Evolutionary conservation across 768 basidiomycete genomes (phyloP), one percentile per base, ranked within the genome.

Genomic region (Pleurotus cornucopiae): DNA sequence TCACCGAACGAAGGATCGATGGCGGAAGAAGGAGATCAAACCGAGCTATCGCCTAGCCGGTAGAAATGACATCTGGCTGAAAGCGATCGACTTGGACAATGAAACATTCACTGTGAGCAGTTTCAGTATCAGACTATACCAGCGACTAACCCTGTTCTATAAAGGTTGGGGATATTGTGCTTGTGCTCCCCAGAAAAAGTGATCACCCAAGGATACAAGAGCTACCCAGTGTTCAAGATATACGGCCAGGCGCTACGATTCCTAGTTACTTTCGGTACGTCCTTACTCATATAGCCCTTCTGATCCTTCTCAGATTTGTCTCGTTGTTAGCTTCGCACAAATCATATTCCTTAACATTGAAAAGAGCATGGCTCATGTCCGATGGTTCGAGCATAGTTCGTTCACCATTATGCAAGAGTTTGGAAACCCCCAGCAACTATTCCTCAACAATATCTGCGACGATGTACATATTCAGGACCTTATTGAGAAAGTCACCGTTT

Each of bases 361-460:
- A 13, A 57, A 69, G 4, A 68, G 75, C 53, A 67, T 57, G 1
- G 78, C 80, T 0, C 91, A 93, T 66, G 68, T 88, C 7, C 88
- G 83, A 34, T 93, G 89, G 89, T 80, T 88, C 25, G 79, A 87
- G 53, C 90, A 92, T 62, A 80, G 83, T 0, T 79, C 81, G 0
- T 77, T 80, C 54, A 86, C 83, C 0, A 65, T 81, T n/a, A 64
- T 90, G 23, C 71, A 76, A 25, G 84, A 89, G 57, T 67, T 91
- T 12, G 79, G 78, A 0, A 70, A 86, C 55, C 71, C 80, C 0
- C 83, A 83, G 54, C 89, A 93, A 60, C 64, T 93, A 0, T 90
- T 86, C 63, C 66, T 88, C 4, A 76, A 77, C 25, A 68, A 83
- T 2, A 63, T 76, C 0, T 92, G 90, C 58, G 76, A 75, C 45